phyloP scores from a whole-genome alignment of 495 filamentous ascomycete species.

The Opeltia flavorubescens region DNA sequence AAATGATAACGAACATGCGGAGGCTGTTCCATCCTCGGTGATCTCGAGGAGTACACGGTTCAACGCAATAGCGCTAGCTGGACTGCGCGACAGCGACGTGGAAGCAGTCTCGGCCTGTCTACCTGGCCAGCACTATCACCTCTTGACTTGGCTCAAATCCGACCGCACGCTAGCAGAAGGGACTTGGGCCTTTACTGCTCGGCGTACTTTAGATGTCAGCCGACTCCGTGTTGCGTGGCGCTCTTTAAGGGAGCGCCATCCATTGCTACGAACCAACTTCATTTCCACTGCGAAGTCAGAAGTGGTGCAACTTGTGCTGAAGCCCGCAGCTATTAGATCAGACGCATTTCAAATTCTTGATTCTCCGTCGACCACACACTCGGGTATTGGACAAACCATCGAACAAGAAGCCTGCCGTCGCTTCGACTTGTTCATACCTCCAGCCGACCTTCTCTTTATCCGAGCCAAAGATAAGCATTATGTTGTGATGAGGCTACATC shows the following conservation, averaged over 20 bases:
- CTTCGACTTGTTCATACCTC: slow-evolving; percentile 20
- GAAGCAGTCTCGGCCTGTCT: slow-evolving; percentile 49
- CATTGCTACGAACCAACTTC: slow-evolving; percentile 51
- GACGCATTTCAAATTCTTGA: slow-evolving; percentile 17
- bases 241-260: slow-evolving; percentile 32
- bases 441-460: slow-evolving; percentile 17
- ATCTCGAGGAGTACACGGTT: slow-evolving; percentile 18
- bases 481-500: slow-evolving; percentile 20
- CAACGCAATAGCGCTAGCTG: slow-evolving; percentile 21
- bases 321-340: slow-evolving; percentile 11
- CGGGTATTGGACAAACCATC: slow-evolving; percentile 13
- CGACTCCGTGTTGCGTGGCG: slow-evolving; percentile 40
- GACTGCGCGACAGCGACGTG: slow-evolving; percentile 24
- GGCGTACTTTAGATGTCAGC: slow-evolving; percentile 21
- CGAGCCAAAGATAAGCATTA: slow-evolving; percentile 16
- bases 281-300: slow-evolving; percentile 27
- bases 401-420: slow-evolving; percentile 13
- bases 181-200: slow-evolving; percentile 36
- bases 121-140: slow-evolving; percentile 57
- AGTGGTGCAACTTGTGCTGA: slow-evolving; percentile 24
- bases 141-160: slow-evolving; percentile 54
- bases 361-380: slow-evolving; percentile 3
- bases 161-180: slow-evolving; percentile 45
- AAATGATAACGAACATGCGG: slow-evolving; percentile 5
- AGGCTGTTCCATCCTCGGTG: slow-evolving; percentile 2